phyloP scores from a whole-genome alignment of 176 grass and related monocot species.

The Cymbopogon citratus region DNA sequence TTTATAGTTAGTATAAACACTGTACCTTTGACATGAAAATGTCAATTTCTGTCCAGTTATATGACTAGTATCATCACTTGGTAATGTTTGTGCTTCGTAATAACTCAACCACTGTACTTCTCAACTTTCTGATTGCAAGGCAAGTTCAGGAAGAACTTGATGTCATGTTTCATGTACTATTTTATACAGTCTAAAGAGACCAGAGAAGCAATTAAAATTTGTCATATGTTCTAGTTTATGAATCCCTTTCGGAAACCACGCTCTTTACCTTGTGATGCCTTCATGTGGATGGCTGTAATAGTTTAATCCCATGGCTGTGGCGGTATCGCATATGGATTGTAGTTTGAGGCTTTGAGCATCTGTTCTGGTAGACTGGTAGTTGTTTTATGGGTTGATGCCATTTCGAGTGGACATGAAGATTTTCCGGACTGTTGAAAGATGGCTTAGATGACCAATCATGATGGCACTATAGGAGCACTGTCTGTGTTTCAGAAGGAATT shows the following conservation, averaged over 20 bases:
- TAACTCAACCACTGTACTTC: not conserved
- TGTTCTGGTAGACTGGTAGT: not conserved
- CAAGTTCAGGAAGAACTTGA: not conserved
- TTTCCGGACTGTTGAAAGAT: not conserved
- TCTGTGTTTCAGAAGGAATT: not conserved
- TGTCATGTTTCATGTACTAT: constrained; percentile 15
- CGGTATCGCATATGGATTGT: not conserved
- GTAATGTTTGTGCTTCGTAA: not conserved
- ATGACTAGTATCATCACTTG: not conserved
- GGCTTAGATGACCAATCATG: not conserved
- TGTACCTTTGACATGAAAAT: not conserved
- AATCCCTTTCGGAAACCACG: not conserved
- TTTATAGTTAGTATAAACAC: not conserved
- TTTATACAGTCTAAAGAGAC: constrained; percentile 14
- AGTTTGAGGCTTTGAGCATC: not conserved
- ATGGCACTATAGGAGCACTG: not conserved
- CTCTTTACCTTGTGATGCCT: not conserved
- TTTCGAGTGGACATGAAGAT: not conserved
- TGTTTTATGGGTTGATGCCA: not conserved
- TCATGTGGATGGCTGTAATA: not conserved
- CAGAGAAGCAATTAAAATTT: not conserved
- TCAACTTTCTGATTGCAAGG: not conserved
- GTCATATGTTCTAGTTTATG: not conserved
- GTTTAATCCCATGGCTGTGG: not conserved
- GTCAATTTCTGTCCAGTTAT: not conserved